phyloP scores from a whole-genome alignment of 352 stramenopile species.

The Thalassiosira ordinaria region DNA sequence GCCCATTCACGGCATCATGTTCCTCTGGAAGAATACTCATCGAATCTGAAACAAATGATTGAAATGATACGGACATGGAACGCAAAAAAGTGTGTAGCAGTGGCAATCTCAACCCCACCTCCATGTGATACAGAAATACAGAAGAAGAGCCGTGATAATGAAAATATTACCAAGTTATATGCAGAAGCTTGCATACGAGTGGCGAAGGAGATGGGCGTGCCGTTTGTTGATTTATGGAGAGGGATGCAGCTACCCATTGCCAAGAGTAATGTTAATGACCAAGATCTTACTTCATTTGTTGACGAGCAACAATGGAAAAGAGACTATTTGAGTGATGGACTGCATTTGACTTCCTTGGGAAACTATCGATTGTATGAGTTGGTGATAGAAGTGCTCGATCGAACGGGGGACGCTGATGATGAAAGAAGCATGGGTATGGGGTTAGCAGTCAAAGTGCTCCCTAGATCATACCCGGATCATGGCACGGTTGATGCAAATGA shows the following conservation, averaged over 20 bases:
- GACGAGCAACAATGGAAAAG: conserved; percentile 28
- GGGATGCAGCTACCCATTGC: conserved; percentile 51
- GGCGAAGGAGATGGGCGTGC: conserved; percentile 53
- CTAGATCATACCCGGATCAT: conserved; percentile 47
- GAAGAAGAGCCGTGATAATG: conserved; percentile 43
- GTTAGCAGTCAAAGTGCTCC: conserved; percentile 28
- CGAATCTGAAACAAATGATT: conserved; percentile 73
- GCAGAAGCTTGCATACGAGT: conserved; percentile 62
- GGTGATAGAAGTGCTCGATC: conserved; percentile 60
- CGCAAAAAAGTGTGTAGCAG: conserved; percentile 42
- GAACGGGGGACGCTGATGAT: neutral
- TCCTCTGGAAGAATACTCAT: conserved; percentile 64
- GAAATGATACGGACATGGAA: conserved; percentile 45
- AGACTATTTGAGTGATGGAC: conserved; percentile 66
- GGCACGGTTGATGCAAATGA: conserved; percentile 35
- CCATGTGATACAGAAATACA: conserved; percentile 68
- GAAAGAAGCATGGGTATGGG: conserved; percentile 19
- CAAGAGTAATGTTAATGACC: neutral
- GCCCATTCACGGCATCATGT: conserved; percentile 68
- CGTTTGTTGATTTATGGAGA: conserved; percentile 72
- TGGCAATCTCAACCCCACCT: conserved; percentile 72
- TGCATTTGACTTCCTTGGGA: conserved; percentile 72
- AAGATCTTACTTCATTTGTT: conserved; percentile 37
- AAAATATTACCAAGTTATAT: conserved; percentile 60
- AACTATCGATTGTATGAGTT: conserved; percentile 68